Evolutionary conservation across 352 stramenopile species (phyloP), one percentile per base, ranked within the genome.

Genomic region (Globisporangium acanthophoron): DNA sequence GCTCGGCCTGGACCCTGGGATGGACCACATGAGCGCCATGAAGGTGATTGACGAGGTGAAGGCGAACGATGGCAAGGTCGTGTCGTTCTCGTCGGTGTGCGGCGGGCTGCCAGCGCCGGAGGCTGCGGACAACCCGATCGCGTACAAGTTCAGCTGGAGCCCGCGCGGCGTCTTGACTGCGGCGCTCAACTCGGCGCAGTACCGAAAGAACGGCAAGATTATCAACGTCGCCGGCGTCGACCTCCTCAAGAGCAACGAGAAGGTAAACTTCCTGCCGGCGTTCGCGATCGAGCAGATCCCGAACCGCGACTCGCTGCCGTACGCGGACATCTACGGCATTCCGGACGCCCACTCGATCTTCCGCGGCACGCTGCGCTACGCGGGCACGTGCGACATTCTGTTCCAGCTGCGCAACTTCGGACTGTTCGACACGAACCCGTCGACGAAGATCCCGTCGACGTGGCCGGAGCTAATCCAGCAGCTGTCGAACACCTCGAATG

Each of bases 121-220:
- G 70, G 94, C 92, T 3, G 93, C 92, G 5, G 87, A 98, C 66
- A 99, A 98, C 62, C 85, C 93, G 21, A 94, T 98, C 50, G 88
- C 87, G 24, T 99, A 99, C 79, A 98, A 98, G 72, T 98, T 98
- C 67, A 98, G 90, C 57, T 99, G 96, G 96, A 97, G 86, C 54
- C 96, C 96, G 37, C 88, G 89, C 33, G 96, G 95, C 41, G 96
- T 98, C 6, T 69, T 99, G n/a, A 95, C 76, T 29, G 95, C 96
- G 11, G 92, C 87, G 13, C 59, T 96, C 49, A 98, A 98, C 70
- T 65, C 85, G 37, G 92, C 96, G 9, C 73, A 82, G 31, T 98
- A 96, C 70, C 78, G 80, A 43, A 89, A 87, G 69, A 66, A 97
- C 50, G 86, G 84, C 35, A 68, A 91, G 57, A 58, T 94, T 37